phyloP scores from a whole-genome alignment of 257 asterid species.

The Salvia splendens region DNA sequence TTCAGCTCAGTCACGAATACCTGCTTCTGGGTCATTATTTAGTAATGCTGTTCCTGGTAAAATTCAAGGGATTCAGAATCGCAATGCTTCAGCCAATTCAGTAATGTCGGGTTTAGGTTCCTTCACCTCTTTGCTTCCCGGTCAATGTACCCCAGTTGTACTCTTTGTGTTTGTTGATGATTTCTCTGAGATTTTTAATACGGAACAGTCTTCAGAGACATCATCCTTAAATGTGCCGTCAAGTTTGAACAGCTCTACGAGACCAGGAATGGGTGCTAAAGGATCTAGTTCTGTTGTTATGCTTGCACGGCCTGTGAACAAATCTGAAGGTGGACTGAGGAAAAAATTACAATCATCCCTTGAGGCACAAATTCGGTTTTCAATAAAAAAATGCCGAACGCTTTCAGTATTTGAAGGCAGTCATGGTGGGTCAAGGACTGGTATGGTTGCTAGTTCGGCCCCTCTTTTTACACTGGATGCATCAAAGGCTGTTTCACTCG shows the following conservation, averaged over 20 bases:
- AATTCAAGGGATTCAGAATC: conserved; percentile 62
- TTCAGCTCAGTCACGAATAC: conserved; percentile 53
- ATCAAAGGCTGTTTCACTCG: conserved; percentile 75
- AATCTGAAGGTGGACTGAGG: conserved; percentile 66
- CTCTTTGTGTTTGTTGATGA: conserved; percentile 88
- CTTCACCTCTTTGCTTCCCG: conserved; percentile 74
- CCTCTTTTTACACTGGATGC: conserved; percentile 88
- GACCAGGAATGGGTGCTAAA: conserved; percentile 58
- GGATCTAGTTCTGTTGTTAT: conserved; percentile 79
- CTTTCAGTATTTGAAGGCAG: conserved; percentile 75
- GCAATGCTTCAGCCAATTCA: conserved; percentile 58
- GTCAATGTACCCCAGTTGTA: conserved; percentile 85
- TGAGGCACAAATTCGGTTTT: conserved; percentile 96
- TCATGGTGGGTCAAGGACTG: conserved; percentile 62
- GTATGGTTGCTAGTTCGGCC: conserved; percentile 49
- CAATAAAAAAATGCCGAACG: conserved; percentile 78
- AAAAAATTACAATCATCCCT: conserved; percentile 93
- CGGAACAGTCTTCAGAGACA: conserved; percentile 58
- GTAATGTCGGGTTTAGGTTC: conserved; percentile 84
- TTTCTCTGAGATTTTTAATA: conserved; percentile 57
- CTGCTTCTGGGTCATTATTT: conserved; percentile 48
- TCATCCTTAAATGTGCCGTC: conserved; percentile 46
- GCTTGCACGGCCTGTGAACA: conserved; percentile 73
- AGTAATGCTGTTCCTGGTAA: conserved; percentile 69
- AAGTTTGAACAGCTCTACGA: conserved; percentile 43